Evolutionary conservation across 805 yeast species (phyloP).

Genomic region (Saccharomycopsis synnaedendra): DNA sequence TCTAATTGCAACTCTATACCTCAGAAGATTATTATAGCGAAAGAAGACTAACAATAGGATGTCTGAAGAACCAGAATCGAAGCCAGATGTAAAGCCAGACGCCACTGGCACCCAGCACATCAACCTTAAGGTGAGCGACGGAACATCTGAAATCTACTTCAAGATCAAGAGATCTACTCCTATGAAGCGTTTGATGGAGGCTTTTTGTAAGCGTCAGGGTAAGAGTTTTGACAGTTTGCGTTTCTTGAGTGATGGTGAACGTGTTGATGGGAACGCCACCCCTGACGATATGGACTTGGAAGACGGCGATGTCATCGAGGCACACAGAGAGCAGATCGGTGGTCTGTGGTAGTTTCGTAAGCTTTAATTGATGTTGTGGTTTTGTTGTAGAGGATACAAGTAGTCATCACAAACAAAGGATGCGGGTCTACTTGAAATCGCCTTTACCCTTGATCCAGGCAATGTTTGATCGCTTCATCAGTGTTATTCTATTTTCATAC

Average conservation of each 20-base stretch:
- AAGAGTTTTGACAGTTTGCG: constrained; percentile 73
- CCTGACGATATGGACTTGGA: constrained; percentile 90
- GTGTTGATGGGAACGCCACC: constrained; percentile 79
- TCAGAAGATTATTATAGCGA: no score
- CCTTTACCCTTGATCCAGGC: no score
- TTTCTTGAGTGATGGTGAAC: constrained; percentile 87
- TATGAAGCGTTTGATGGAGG: constrained; percentile 90
- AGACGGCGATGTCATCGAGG: constrained; percentile 94
- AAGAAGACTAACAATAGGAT: background rate
- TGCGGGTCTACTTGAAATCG: no score
- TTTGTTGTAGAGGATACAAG: no score
- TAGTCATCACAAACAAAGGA: no score
- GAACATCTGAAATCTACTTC: constrained; percentile 87
- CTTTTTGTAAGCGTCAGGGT: constrained; percentile 96
- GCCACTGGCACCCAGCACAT: constrained; percentile 56
- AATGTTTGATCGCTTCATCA: no score
- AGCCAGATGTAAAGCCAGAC: constrained; percentile 32
- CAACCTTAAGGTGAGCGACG: constrained; percentile 89
- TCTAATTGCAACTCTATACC: no score
- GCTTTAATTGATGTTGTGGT: no score
- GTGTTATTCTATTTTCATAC: no score
- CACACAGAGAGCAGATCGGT: constrained; percentile 90
- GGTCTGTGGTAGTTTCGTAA: constrained; percentile 22
- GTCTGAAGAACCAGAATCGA: constrained; percentile 16
- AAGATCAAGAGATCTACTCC: constrained; percentile 90